Base-by-base conservation (phyloP, 164 flowering plant species). In the Taxillus chinensis region DNA sequence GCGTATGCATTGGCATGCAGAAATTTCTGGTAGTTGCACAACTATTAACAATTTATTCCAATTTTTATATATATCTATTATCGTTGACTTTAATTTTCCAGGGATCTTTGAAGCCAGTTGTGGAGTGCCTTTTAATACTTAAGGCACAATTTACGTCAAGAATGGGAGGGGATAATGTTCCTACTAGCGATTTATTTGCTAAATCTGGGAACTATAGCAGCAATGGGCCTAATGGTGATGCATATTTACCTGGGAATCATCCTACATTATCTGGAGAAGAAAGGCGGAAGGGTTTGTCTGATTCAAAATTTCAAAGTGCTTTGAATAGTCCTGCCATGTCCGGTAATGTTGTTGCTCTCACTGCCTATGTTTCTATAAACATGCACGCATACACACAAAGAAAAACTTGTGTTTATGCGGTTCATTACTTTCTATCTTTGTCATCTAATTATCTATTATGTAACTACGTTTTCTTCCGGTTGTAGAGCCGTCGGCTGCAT, bases 91-190 rank as follows among this genome's bases (percentile, higher is more conserved):
- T 3, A 45, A 51, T 51, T 55, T 38, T 70, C 42, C 67, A 80
- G 84, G 84, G 84, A 58, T 72, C 78, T 59, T 72, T 80, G 80
- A 72, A 68, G 68, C 17, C 68, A 54, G 80, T 80, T 27, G 17
- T 74, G 50, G 75, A 74, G 54, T 74, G 80, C 67, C 78, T 80
- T 59, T 61, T 67, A 55, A 61, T 68, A 54, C 72, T 78, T 38
- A 76, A 58, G 68, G 72, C 70, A 40, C 70, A 67, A 7, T 70
- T 64, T 51, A 50, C 41, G 56, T 64, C 71, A 57, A 62, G 55
- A 45, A 62, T 49, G 39, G 59, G 41, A 8, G 72, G 62, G 56
- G 65, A 67, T 49, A 66, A 50, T 38, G 37, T 56, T 55, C 62
- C 70, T 13, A 45, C 40, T 6, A 54, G 57, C 10, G 37, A 12